These are phyloP conservation scores for Trypanosoma congolense DNA, from an alignment of 208 protist genomes.

Conservation along the genomic window DNA sequence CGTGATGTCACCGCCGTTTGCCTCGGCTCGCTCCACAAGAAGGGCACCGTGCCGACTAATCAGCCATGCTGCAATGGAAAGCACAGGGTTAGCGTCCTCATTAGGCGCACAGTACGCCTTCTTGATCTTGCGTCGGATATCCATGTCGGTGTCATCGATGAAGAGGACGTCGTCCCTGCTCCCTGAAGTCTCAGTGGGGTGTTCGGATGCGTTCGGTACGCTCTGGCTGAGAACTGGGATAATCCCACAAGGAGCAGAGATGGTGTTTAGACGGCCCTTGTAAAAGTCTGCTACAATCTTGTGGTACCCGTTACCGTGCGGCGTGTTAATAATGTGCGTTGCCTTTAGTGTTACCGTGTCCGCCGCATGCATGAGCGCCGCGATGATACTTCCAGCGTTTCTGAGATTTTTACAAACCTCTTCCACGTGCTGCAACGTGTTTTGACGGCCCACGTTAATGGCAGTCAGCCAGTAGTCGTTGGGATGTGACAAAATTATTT, in stretches of 20 bases:
- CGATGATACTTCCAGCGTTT: slow-evolving; percentile 78
- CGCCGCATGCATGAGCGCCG: slow-evolving; percentile 77
- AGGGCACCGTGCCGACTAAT: slow-evolving; percentile 26
- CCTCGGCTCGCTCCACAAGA: slow-evolving; percentile 47
- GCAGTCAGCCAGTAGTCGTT: slow-evolving; percentile 88
- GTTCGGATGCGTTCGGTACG: slow-evolving; percentile 47
- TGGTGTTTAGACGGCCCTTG: slow-evolving; percentile 28
- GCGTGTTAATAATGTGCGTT: slow-evolving; percentile 66
- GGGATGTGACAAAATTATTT: slow-evolving; percentile 66
- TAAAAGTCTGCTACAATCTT: slow-evolving; percentile 49
- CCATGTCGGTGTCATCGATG: slow-evolving; percentile 94
- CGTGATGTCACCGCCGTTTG: slow-evolving; percentile 54
- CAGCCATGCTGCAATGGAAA: slow-evolving; percentile 80
- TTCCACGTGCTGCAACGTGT: slow-evolving; percentile 65
- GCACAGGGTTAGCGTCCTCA: slow-evolving; percentile 86
- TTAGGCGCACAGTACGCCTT: slow-evolving; percentile 92
- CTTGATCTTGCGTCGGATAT: slow-evolving; percentile 94
- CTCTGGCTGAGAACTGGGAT: slow-evolving; percentile 87
- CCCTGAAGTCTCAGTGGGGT: background rate
- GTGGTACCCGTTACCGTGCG: slow-evolving; percentile 37
- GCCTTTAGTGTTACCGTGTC: slow-evolving; percentile 47
- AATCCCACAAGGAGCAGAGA: slow-evolving; percentile 24
- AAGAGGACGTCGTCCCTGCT: slow-evolving; percentile 94
- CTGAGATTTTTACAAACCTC: slow-evolving; percentile 56
- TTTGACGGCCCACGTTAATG: slow-evolving; percentile 80